phyloP scores from a whole-genome alignment of 106 monocot species.

The Dendrobium nobile region DNA sequence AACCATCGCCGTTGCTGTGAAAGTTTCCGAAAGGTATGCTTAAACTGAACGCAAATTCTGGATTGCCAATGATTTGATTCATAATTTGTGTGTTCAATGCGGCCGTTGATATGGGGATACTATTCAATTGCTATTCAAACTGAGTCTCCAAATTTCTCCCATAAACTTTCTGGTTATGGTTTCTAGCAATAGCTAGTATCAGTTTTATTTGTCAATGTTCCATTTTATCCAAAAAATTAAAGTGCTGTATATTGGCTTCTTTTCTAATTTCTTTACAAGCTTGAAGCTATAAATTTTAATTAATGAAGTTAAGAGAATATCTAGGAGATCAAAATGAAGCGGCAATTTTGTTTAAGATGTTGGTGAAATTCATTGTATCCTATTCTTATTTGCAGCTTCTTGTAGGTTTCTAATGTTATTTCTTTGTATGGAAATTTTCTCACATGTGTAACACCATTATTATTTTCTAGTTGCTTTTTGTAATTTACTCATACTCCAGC shows the following conservation, averaged over 20 bases:
- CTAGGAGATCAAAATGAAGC: neutral
- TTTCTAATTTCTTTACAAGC: neutral
- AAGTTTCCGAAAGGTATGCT: constrained; percentile 74
- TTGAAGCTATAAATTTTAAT: neutral
- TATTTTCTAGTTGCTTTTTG: neutral
- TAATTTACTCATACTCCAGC: neutral
- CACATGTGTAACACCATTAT: neutral
- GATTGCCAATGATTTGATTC: neutral
- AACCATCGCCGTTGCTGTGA: constrained; percentile 76
- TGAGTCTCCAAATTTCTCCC: neutral
- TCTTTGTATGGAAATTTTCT: neutral
- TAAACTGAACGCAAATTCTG: constrained; percentile 7
- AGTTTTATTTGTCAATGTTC: neutral
- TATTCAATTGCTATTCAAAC: neutral
- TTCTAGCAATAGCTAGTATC: neutral
- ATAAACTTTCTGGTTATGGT: neutral
- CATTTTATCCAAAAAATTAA: neutral
- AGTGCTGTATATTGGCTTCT: neutral
- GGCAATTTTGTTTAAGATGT: neutral
- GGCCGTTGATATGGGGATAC: neutral
- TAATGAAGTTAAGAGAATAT: constrained; percentile 1
- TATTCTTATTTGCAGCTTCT: neutral
- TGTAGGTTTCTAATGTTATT: neutral
- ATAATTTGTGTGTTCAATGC: neutral
- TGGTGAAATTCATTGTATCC: neutral